phyloP scores from a whole-genome alignment of 345 rosid species.

The Carallia brachiata region DNA sequence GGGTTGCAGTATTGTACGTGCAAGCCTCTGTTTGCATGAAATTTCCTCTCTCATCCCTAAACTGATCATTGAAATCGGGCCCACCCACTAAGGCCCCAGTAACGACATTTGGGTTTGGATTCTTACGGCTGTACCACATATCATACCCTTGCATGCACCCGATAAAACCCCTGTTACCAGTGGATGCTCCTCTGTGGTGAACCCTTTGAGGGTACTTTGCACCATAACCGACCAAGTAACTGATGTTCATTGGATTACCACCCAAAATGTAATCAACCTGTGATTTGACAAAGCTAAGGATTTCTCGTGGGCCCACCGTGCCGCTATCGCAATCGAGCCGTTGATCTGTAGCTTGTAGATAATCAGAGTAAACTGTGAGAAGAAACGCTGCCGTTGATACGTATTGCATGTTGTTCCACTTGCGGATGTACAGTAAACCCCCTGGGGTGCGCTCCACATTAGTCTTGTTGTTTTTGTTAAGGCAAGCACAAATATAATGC shows the following conservation, averaged over 20 bases:
- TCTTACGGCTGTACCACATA: slow-evolving; percentile 34
- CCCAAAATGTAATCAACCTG: slow-evolving; percentile 89
- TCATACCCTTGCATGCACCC: slow-evolving; percentile 96
- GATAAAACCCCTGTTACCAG: slow-evolving; percentile 67
- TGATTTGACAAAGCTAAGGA: slow-evolving; percentile 57
- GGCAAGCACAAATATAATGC: slow-evolving; percentile 77
- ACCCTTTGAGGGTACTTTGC: slow-evolving; percentile 60
- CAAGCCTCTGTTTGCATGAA: slow-evolving; percentile 60
- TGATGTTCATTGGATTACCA: slow-evolving; percentile 74
- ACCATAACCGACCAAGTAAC: slow-evolving; percentile 85
- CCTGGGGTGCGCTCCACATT: slow-evolving; percentile 67
- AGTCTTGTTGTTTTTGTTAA: slow-evolving; percentile 53
- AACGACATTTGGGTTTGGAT: slow-evolving; percentile 48
- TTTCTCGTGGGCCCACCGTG: slow-evolving; percentile 36
- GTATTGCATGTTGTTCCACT: slow-evolving; percentile 99
- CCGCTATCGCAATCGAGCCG: slow-evolving; percentile 50
- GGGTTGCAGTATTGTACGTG: slow-evolving; percentile 53
- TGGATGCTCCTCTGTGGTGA: slow-evolving; percentile 93
- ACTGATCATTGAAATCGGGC: slow-evolving; percentile 46
- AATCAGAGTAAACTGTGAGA: slow-evolving; percentile 68
- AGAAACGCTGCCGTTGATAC: slow-evolving; percentile 81
- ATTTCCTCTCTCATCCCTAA: slow-evolving; percentile 43
- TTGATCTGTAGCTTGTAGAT: slow-evolving; percentile 38
- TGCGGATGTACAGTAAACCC: slow-evolving; percentile 72
- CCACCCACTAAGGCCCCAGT: slow-evolving; percentile 68